Base-by-base conservation (phyloP, 1,284 basidiomycete species). In the Ceratobasidium sp. region DNA sequence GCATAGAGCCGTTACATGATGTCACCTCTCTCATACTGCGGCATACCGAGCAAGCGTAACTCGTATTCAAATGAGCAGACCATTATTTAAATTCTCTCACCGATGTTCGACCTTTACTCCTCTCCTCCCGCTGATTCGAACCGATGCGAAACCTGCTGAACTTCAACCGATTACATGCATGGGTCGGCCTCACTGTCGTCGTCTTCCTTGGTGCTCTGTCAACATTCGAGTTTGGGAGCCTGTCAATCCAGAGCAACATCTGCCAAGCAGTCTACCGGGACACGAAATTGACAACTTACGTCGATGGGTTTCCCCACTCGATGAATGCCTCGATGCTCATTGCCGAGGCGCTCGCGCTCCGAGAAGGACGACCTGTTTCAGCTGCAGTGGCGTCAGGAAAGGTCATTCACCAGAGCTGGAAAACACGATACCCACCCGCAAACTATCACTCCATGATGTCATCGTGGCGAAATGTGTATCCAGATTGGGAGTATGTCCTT, bases 391-490 rank as follows among this genome's bases (percentile, higher is more conserved):
- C 46, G 16, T 30, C 61, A 3, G 32, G 61, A n/a, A 46, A 66
- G 32, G 50, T 66, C 14, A 52, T 52, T 3, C 62, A 66, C 43
- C 62, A 66, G 26, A 47, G 32, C 47, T 47, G 49, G 30, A 50
- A 41, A 14, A 21, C 46, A 6, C 44, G n/a, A 18, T 46, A 66
- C 30, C 28, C 46, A n/a, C 62, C 49, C 14, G 16, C 30, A 16
- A 21, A 41, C 4, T 59, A 59, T n/a, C 49, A 52, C 28, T 16
- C 62, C 18, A 18, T 66, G 4, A 43, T 50, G 30, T 30, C 30
- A 35, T 66, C 62, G 8, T 66, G 49, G 47, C 46, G 32, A 16
- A 38, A 26, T 23, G 28, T 47, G 21, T 66, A 66, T 32, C 43
- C 62, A 4, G 35, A 66, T 21, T 66, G 47, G 47, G 11, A 32